These are phyloP conservation scores for Colletotrichum orbiculare DNA, from an alignment of 2,329 filamentous ascomycete species.

Conservation along the genomic window DNA sequence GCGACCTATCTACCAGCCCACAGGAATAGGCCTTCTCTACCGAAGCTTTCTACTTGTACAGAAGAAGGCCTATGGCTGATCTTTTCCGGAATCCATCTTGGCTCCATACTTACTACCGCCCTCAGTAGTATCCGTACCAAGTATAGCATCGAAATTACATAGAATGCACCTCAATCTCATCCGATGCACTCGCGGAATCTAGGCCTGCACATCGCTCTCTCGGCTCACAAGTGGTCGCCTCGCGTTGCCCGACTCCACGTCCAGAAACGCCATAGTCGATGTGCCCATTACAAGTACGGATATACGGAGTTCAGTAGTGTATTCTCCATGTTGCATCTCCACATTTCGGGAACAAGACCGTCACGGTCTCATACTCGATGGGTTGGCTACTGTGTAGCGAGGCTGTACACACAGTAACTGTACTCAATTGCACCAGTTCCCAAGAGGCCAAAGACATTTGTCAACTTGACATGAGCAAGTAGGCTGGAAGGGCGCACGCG, in stretches of 20 bases:
- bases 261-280: background rate
- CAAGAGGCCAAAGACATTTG: too few species aligned
- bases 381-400: too few species aligned
- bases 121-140: background rate
- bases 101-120: conserved; percentile 6
- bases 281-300: too few species aligned
- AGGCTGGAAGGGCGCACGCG: too few species aligned
- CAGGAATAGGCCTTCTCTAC: too few species aligned
- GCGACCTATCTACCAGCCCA: too few species aligned
- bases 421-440: too few species aligned
- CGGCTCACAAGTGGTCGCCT: conserved; percentile 15
- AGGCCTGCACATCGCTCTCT: conserved; percentile 19
- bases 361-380: background rate
- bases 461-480: too few species aligned
- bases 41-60: background rate
- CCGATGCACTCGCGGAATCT: conserved; percentile 7
- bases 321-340: background rate
- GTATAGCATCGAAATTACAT: conserved; percentile 31
- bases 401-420: too few species aligned
- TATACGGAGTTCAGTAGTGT: too few species aligned
- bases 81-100: background rate
- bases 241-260: background rate
- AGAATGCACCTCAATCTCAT: conserved; percentile 26
- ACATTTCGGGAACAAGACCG: conserved; percentile 17
- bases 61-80: background rate